Evolutionary conservation across 768 basidiomycete genomes (phyloP).

Genomic region (Rhodotorula babjevae): DNA sequence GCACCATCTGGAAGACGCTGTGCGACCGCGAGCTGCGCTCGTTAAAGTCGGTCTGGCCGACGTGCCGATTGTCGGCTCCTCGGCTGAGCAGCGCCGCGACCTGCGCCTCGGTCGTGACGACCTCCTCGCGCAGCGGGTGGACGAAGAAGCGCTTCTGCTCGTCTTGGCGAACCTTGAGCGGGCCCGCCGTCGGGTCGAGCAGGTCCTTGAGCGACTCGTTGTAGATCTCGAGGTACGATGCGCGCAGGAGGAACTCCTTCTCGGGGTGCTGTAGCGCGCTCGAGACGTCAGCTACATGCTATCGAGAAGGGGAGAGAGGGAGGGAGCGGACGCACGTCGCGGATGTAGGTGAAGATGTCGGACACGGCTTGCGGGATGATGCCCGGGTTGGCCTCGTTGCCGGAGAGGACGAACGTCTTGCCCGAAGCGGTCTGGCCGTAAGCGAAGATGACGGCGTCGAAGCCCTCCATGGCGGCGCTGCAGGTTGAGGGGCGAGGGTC

Average conservation of each 20-base stretch:
- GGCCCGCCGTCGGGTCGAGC: conserved; percentile 52
- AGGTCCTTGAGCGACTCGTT: conserved; percentile 75
- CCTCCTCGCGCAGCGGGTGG: conserved; percentile 81
- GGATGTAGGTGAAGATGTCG: conserved; percentile 84
- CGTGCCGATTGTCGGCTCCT: conserved; percentile 81
- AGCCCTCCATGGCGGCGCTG: conserved; percentile 81
- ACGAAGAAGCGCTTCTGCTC: conserved; percentile 49
- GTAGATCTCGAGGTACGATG: conserved; percentile 64
- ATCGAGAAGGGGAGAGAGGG: too few relatives aligned
- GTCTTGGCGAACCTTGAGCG: conserved; percentile 40
- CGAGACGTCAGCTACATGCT: background rate
- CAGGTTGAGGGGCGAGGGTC: background rate
- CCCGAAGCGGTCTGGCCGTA: conserved; percentile 73
- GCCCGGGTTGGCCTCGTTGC: conserved; percentile 67
- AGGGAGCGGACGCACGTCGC: conserved; percentile 45
- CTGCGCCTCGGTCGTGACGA: conserved; percentile 81
- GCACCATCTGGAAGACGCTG: conserved; percentile 83
- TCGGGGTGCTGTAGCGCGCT: conserved; percentile 55
- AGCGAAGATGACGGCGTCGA: conserved; percentile 92
- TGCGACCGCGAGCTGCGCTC: conserved; percentile 89
- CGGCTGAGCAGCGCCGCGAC: conserved; percentile 78
- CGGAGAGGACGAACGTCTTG: conserved; percentile 63
- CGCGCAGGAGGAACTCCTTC: conserved; percentile 90
- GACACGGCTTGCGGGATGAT: conserved; percentile 91
- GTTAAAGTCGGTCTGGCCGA: conserved; percentile 96